Percentiles rank a stretch among this genome's conserved stretches.
Conservation (phyloP, 352 stramenopile genomes). For the Thalassiosira mediterranea region DNA sequence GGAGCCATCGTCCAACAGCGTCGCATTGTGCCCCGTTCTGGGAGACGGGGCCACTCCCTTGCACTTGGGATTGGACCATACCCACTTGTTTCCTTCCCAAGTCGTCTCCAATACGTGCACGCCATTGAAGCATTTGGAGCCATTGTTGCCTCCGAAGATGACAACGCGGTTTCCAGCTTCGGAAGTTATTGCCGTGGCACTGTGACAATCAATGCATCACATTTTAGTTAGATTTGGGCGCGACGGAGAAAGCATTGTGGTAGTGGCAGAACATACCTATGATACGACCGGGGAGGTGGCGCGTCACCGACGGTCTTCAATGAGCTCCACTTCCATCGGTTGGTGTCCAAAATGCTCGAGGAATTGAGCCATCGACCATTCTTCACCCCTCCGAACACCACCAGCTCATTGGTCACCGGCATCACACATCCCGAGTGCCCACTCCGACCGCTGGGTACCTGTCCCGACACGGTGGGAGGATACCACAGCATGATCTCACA, state of each 20-base stretch:
- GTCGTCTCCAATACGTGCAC: constrained; percentile 89
- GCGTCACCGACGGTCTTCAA: constrained; percentile 89
- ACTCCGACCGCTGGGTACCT: constrained; percentile 62
- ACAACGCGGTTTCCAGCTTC: constrained; percentile 85
- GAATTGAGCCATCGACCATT: constrained; percentile 77
- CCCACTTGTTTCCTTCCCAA: constrained; percentile 70
- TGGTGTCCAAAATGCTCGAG: constrained; percentile 65
- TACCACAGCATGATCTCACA: constrained; percentile 90
- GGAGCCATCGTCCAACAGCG: constrained; percentile 85
- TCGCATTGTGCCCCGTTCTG: constrained; percentile 90
- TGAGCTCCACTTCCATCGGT: constrained; percentile 88
- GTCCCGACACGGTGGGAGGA: constrained; percentile 85
- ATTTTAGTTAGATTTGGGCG: too few species aligned
- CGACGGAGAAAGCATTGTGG: too few species aligned
- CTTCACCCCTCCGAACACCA: constrained; percentile 77
- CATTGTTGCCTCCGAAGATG: constrained; percentile 93
- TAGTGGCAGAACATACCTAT: constrained; percentile 84
- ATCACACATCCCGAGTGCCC: constrained; percentile 72
- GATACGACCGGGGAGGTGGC: constrained; percentile 90
- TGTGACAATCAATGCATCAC: too few species aligned
- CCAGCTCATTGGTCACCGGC: constrained; percentile 60
- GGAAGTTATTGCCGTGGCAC: constrained; percentile 39
- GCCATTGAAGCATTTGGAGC: constrained; percentile 89
- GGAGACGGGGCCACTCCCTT: constrained; percentile 83
- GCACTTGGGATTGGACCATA: constrained; percentile 89